Evolutionary conservation across 257 asterid genomes (phyloP), one percentile per base, ranked within the genome.

Genomic region (Pogostemon cablin): DNA sequence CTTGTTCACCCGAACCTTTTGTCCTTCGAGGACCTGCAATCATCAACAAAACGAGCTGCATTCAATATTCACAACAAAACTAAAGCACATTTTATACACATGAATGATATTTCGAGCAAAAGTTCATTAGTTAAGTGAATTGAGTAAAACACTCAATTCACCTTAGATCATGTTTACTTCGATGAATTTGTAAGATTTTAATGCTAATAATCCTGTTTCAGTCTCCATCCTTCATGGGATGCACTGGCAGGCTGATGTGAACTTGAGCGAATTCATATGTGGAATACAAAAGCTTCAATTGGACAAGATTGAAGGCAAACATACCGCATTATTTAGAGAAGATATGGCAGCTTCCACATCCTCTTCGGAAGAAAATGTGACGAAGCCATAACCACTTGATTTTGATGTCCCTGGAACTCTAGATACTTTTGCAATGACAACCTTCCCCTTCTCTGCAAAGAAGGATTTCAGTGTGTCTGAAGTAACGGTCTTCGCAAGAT

Each of bases 351-450:
- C 87, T 76, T 92, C 97, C 48, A 92, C 97, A 17, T 86, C 97
- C 70, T 88, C 97, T 75, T 90, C 96, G 1, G 96, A 84, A 74
- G 93, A 84, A 75, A 92, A 90, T 4, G 96, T 12, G 65, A 92
- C 95, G 71, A 92, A 92, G 57, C 97, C 98, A 84, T 82, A 92
- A 53, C 98, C 98, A 74, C 86, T 88, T 25, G 98, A 92, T 76
- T 90, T 92, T 0, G 96, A 88, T 69, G 97, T 92, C 80, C 97
- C 97, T 0, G 95, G 95, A 74, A 88, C 86, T 48, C 93, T 79
- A 48, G 96, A 90, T 37, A 92, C 88, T 83, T 90, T 92, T 20
- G 96, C 98, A 82, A 96, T 79, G 0, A 88, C 63, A 63, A 86
- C 96, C 9, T 85, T 83, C 3, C 92, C 97, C 75, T 88, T 90